Evolutionary conservation across 306 rosid genomes (phyloP), one percentile per base, ranked within the genome.

Genomic region (Inga oerstediana): DNA sequence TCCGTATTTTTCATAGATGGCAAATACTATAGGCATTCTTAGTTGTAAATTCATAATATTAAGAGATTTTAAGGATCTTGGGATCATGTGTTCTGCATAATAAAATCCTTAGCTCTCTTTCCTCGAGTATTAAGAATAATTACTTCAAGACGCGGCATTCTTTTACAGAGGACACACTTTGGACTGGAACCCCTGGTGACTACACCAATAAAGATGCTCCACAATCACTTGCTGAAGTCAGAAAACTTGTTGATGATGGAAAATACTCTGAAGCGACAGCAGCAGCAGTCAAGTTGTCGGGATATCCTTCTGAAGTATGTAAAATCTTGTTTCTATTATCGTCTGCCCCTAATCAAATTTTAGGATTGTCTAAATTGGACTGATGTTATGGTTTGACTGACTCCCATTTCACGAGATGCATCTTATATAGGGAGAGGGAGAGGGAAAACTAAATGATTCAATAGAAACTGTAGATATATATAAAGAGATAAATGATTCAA

Each of bases 171-270:
- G 98, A 93, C 82, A 95, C 98, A 2, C 94, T 95, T 66, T 95
- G 98, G 98, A 93, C 98, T 62, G 98, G 98, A 51, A 81, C 22
- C 41, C 98, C 98, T 37, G 93, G 88, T 8, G 22, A 92, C 84
- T 93, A 95, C 80, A 92, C 97, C 70, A 89, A 93, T 77, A 86
- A 89, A 83, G 84, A 72, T 44, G 98, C 94, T 86, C 98, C 94
- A 16, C 84, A 76, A 82, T 92, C 91, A 9, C 84, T 95, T 82
- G 84, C 85, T 27, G 84, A 89, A 84, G 98, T 93, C 69, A 88
- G 98, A 79, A 92, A 95, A 75, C 96, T 93, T 54, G 98, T 95
- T 49, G 96, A 93, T 70, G 82, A 84, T 82, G 89, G 90, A 46
- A 84, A 91, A 64, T 95, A 81, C 87, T 75, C 82, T 27, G 98